Percentiles rank a stretch among this genome's conserved stretches.
phyloP scores from a whole-genome alignment of 2,329 filamentous ascomycete genomes.

The Lasiodiplodia sp. region DNA sequence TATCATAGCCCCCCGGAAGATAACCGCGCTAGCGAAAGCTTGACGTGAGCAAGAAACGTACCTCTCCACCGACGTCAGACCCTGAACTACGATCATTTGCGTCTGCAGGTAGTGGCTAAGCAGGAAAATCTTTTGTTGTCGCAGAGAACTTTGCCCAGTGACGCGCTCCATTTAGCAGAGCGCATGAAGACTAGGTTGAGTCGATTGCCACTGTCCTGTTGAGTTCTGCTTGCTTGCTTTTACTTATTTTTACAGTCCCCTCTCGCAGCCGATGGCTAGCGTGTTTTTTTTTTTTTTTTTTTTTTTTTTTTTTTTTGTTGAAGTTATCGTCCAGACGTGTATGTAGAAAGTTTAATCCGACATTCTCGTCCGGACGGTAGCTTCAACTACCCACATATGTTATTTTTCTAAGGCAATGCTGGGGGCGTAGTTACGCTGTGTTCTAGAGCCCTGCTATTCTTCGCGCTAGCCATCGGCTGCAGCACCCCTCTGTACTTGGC shows the following conservation, averaged over 20 bases:
- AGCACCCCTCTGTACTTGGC: background rate
- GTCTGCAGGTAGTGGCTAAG: too few relatives aligned
- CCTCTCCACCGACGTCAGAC: background rate
- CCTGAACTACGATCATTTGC: background rate
- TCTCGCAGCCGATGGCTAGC: too few relatives aligned
- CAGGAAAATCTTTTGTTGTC: background rate
- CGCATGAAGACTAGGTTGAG: background rate
- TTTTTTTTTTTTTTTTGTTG: too few relatives aligned
- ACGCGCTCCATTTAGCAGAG: background rate
- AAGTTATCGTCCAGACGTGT: too few relatives aligned
- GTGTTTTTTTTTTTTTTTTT: too few relatives aligned
- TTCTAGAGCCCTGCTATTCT: too few relatives aligned
- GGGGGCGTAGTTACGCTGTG: too few relatives aligned
- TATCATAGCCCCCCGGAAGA: conserved; percentile 13
- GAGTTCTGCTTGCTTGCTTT: background rate
- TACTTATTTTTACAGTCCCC: background rate
- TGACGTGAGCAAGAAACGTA: conserved; percentile 8
- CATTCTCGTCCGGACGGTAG: too few relatives aligned
- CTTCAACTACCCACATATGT: too few relatives aligned
- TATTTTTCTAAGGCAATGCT: too few relatives aligned
- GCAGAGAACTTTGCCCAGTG: background rate
- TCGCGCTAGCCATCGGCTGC: too few relatives aligned
- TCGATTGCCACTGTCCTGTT: background rate
- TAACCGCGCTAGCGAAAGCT: conserved; percentile 20
- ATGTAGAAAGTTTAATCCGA: too few relatives aligned